Evolutionary conservation across 495 filamentous ascomycete genomes (phyloP).

Genomic region (Penicillium pancosmium): DNA sequence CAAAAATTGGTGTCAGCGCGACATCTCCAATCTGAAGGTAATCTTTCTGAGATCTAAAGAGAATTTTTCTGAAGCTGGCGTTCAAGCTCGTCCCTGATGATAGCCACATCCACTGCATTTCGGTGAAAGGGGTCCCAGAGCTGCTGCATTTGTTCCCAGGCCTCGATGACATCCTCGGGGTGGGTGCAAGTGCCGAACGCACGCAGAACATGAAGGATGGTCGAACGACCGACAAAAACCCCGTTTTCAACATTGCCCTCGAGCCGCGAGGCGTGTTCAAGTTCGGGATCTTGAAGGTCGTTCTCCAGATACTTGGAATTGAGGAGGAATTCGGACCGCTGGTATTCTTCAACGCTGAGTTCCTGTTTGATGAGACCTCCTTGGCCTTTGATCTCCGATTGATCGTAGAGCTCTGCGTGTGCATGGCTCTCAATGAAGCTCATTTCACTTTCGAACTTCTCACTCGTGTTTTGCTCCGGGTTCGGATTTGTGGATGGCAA

Average conservation of each 20-base stretch:
- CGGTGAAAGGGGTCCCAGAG: constrained; percentile 47
- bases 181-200: constrained; percentile 47
- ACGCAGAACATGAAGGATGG: constrained; percentile 43
- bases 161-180: constrained; percentile 41
- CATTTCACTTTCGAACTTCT: background rate
- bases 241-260: constrained; percentile 44
- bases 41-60: background rate
- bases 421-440: background rate
- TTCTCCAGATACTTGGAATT: constrained; percentile 18
- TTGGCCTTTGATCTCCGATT: background rate
- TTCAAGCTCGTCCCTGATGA: constrained; percentile 44
- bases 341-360: background rate
- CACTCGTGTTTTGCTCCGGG: background rate
- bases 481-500: constrained; percentile 25
- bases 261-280: constrained; percentile 18
- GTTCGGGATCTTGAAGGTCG: constrained; percentile 24
- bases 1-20: background rate
- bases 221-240: constrained; percentile 46
- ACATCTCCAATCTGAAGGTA: constrained; percentile 1
- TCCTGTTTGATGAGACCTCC: background rate
- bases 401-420: background rate
- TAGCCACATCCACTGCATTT: constrained; percentile 39
- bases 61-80: background rate
- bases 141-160: constrained; percentile 44
- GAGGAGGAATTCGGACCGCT: constrained; percentile 1